These are phyloP conservation scores for Blepharisma undulans DNA, from an alignment of 169 alveolate species.

Conservation along the genomic window DNA sequence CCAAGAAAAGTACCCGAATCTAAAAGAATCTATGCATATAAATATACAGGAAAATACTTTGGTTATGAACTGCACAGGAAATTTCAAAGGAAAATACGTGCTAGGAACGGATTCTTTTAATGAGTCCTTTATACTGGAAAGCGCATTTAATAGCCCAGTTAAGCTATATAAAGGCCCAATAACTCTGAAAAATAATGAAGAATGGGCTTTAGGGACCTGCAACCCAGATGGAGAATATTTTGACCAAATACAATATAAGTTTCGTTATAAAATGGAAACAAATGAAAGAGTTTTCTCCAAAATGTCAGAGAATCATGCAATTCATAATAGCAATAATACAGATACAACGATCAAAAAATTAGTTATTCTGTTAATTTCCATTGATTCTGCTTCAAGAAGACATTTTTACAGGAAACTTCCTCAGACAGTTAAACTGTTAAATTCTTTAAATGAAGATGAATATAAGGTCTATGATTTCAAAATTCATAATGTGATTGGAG, in stretches of 20 bases:
- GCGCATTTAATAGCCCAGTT: background rate
- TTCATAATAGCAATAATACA: background rate
- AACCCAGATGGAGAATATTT: background rate
- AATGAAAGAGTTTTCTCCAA: background rate
- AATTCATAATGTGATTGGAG: constrained; percentile 2
- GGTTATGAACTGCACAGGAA: background rate
- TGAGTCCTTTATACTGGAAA: no score
- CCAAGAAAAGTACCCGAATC: background rate
- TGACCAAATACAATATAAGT: no score
- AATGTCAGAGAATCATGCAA: background rate
- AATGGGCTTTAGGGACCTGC: constrained; percentile 34
- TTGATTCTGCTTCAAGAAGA: constrained; percentile 21
- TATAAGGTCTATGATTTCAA: constrained; percentile 16
- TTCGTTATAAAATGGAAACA: no score
- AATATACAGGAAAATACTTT: background rate
- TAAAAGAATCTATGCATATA: background rate
- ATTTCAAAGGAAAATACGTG: no score
- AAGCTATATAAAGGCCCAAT: background rate
- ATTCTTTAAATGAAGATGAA: background rate
- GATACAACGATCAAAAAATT: background rate
- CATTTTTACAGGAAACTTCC: constrained; percentile 19
- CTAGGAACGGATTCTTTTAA: background rate
- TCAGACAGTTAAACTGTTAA: background rate
- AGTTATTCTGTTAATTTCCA: background rate
- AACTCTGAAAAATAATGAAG: background rate